Percentiles rank a stretch among this genome's conserved stretches.
Evolutionary conservation across 2,329 filamentous ascomycete species (phyloP).

Genomic region (Orbilia oligospora): DNA sequence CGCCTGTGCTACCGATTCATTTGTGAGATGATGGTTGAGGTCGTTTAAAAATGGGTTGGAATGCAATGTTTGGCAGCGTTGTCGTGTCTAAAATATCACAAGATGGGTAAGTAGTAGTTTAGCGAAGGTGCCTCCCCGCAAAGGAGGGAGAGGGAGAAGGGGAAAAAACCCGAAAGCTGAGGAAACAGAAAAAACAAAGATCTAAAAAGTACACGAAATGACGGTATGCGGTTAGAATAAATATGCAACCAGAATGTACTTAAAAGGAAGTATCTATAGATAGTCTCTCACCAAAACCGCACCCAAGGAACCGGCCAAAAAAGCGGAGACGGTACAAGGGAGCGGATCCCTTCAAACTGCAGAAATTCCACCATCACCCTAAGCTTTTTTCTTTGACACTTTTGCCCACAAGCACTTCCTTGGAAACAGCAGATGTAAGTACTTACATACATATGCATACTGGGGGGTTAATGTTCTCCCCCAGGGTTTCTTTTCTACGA

Average conservation of each 20-base stretch:
- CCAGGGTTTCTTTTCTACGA: slow-evolving; percentile 26
- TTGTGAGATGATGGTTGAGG: slow-evolving; percentile 1
- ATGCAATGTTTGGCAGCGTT: slow-evolving; percentile 14
- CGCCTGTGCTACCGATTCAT: slow-evolving; percentile 16
- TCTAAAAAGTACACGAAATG: slow-evolving; percentile 18
- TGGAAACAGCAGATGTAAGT: slow-evolving; percentile 16
- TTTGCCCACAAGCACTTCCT: slow-evolving; percentile 27
- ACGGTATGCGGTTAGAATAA: slow-evolving; percentile 30
- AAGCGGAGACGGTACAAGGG: slow-evolving; percentile 2
- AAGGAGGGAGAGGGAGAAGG: background rate
- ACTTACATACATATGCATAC: too few species aligned
- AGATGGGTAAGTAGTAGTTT: background rate
- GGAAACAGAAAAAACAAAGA: slow-evolving; percentile 10
- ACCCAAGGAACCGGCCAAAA: slow-evolving; percentile 7
- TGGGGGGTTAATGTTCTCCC: slow-evolving; percentile 21
- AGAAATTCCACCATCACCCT: background rate
- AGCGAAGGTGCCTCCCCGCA: slow-evolving; percentile 5
- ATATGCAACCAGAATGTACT: slow-evolving; percentile 21
- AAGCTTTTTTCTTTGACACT: slow-evolving; percentile 11
- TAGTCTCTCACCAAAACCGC: slow-evolving; percentile 17
- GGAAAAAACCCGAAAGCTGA: background rate
- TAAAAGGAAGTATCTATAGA: slow-evolving; percentile 30
- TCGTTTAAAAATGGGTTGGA: background rate
- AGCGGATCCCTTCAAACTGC: slow-evolving; percentile 16
- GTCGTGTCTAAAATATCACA: slow-evolving; percentile 28